Evolutionary conservation across 495 filamentous ascomycete genomes (phyloP).

Genomic region (Podospora pseudocomata): DNA sequence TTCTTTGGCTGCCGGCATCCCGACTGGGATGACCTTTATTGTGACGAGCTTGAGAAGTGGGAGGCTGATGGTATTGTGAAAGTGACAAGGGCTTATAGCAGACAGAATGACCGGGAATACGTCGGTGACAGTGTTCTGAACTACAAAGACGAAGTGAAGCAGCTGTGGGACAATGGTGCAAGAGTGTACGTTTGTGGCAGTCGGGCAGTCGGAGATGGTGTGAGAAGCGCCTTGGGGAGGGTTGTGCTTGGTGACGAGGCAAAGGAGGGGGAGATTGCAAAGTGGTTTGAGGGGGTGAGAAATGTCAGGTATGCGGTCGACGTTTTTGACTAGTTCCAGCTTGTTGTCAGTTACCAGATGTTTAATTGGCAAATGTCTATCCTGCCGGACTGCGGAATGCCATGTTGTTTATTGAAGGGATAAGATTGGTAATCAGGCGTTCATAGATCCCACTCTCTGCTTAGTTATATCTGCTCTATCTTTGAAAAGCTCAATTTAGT

Average conservation of each 20-base stretch:
- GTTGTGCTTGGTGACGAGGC: slow-evolving; percentile 44
- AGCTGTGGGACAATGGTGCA: slow-evolving; percentile 56
- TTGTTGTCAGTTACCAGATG: too few species aligned
- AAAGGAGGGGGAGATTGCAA: slow-evolving; percentile 32
- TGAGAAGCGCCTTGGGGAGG: slow-evolving; percentile 44
- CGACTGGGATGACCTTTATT: slow-evolving; percentile 58
- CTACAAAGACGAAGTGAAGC: slow-evolving; percentile 48
- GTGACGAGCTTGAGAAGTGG: slow-evolving; percentile 57
- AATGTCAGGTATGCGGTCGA: slow-evolving; percentile 65
- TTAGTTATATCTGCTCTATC: too few species aligned
- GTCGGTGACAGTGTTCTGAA: slow-evolving; percentile 61
- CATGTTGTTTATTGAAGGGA: too few species aligned
- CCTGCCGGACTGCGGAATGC: too few species aligned
- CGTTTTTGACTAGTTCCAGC: slow-evolving; percentile 53
- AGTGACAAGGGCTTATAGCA: slow-evolving; percentile 56
- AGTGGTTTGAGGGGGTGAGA: slow-evolving; percentile 56
- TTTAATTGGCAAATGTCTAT: too few species aligned
- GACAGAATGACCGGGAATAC: slow-evolving; percentile 46
- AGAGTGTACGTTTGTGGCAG: slow-evolving; percentile 68
- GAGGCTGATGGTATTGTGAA: slow-evolving; percentile 54
- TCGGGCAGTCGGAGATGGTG: slow-evolving; percentile 56
- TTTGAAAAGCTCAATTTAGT: too few species aligned
- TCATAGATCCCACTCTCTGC: too few species aligned
- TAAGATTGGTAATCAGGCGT: too few species aligned
- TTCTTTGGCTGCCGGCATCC: slow-evolving; percentile 62